A percentile compares a stretch with the other conserved stretches of the same genome.
These are phyloP conservation scores for Lipomyces chichibuensis DNA, from an alignment of 805 yeast genomes.

Conservation along the genomic window DNA sequence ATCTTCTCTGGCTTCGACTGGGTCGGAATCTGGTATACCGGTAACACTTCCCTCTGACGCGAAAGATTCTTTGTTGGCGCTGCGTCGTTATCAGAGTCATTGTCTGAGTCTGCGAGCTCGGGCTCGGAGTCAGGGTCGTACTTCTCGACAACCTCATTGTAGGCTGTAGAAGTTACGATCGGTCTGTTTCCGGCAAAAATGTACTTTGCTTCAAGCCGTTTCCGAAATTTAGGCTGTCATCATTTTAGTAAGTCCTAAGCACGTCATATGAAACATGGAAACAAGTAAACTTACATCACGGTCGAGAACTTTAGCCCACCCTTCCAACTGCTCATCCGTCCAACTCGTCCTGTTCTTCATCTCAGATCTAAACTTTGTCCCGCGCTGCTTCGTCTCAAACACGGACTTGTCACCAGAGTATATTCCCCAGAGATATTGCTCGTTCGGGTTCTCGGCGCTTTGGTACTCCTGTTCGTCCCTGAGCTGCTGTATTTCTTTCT, in stretches of 20 bases:
- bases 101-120: slow-evolving; percentile 2
- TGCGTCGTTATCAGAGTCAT: neutral
- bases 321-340: slow-evolving; percentile 92
- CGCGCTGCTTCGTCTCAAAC: slow-evolving; percentile 56
- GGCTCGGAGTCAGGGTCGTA: slow-evolving; percentile 3
- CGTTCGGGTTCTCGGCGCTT: slow-evolving; percentile 44
- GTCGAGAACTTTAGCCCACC: slow-evolving; percentile 81
- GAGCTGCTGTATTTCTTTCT: slow-evolving; percentile 18
- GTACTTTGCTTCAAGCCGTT: slow-evolving; percentile 63
- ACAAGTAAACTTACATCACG: slow-evolving; percentile 54
- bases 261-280: no score
- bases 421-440: slow-evolving; percentile 59
- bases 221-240: slow-evolving; percentile 50
- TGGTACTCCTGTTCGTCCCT: slow-evolving; percentile 44
- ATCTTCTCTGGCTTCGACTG: slow-evolving; percentile 1
- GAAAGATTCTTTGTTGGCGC: slow-evolving; percentile 1
- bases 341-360: slow-evolving; percentile 49
- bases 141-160: neutral
- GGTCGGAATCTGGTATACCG: slow-evolving; percentile 3
- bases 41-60: neutral
- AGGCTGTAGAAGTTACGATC: slow-evolving; percentile 17
- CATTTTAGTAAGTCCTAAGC: neutral
- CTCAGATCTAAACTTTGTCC: slow-evolving; percentile 45
- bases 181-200: slow-evolving; percentile 52
- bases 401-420: slow-evolving; percentile 56